A percentile compares a stretch with the other conserved stretches of the same genome.
These are phyloP conservation scores for Fusarium sulawesiense DNA, from an alignment of 2,329 filamentous ascomycete genomes.

Conservation along the genomic window DNA sequence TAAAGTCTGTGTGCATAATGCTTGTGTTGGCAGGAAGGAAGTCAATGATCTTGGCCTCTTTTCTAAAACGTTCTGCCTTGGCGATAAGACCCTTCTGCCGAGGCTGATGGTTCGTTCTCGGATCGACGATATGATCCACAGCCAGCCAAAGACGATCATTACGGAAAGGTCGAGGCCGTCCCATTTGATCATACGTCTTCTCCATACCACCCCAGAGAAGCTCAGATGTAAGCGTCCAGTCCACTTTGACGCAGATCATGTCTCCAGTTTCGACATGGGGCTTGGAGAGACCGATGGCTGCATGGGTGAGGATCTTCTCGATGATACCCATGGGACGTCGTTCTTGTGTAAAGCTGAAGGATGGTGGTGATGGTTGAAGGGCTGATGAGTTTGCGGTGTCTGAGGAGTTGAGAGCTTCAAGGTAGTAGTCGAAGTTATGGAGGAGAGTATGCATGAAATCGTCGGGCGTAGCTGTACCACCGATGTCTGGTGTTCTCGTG, in stretches of 20 bases:
- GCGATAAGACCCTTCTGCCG: neutral
- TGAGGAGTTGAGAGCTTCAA: neutral
- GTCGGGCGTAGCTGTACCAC: conserved; percentile 4
- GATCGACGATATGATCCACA: neutral
- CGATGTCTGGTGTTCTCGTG: conserved; percentile 14
- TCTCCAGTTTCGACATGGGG: neutral
- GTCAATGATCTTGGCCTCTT: conserved; percentile 58
- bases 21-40: conserved; percentile 45
- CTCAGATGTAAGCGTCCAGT: conserved; percentile 12
- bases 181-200: conserved; percentile 53
- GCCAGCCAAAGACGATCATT: neutral
- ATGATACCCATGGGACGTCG: neutral
- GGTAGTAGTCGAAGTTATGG: neutral
- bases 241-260: conserved; percentile 6
- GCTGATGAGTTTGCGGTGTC: neutral
- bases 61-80: neutral
- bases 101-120: neutral
- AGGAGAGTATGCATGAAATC: neutral
- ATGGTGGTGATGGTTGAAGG: neutral
- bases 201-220: conserved; percentile 9
- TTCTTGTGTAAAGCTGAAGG: neutral
- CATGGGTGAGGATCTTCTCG: neutral
- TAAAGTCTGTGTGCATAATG: conserved; percentile 62
- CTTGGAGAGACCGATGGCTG: neutral
- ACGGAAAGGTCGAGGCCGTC: conserved; percentile 24